Evolutionary conservation across 805 yeast genomes (phyloP).

Genomic region (Starmerella geochares): DNA sequence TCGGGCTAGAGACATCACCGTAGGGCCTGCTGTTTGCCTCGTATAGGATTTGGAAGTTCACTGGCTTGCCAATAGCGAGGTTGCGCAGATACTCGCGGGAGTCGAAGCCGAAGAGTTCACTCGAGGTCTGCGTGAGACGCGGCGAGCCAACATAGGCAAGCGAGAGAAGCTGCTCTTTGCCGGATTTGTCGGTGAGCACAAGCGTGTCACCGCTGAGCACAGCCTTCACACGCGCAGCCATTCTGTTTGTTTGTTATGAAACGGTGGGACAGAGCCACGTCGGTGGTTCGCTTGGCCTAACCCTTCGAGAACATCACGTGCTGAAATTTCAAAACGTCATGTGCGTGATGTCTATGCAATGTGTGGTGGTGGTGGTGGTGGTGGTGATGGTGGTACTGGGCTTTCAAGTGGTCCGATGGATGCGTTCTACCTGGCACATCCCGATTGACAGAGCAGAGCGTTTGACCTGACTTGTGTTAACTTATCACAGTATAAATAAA

Average conservation of each 20-base stretch:
- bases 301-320: background rate
- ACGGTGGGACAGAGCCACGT: background rate
- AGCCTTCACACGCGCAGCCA: conserved; percentile 53
- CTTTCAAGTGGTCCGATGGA: too few species aligned
- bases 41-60: conserved; percentile 50
- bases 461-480: too few species aligned
- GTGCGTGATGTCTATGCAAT: background rate
- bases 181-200: conserved; percentile 44
- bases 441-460: too few species aligned
- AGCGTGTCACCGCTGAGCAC: conserved; percentile 65
- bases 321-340: background rate
- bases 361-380: background rate
- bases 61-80: conserved; percentile 51
- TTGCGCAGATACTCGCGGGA: conserved; percentile 54
- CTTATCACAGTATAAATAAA: too few species aligned
- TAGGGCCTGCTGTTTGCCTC: conserved; percentile 47
- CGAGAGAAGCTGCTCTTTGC: conserved; percentile 50
- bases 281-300: conserved; percentile 1
- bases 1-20: conserved; percentile 60
- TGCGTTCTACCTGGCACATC: too few species aligned
- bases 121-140: conserved; percentile 30
- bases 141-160: conserved; percentile 58
- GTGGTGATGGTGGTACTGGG: background rate
- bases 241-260: background rate
- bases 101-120: conserved; percentile 42